Evolutionary conservation across 1,284 basidiomycete species (phyloP), one percentile per base, ranked within the genome.

Genomic region (Trametes sp.): DNA sequence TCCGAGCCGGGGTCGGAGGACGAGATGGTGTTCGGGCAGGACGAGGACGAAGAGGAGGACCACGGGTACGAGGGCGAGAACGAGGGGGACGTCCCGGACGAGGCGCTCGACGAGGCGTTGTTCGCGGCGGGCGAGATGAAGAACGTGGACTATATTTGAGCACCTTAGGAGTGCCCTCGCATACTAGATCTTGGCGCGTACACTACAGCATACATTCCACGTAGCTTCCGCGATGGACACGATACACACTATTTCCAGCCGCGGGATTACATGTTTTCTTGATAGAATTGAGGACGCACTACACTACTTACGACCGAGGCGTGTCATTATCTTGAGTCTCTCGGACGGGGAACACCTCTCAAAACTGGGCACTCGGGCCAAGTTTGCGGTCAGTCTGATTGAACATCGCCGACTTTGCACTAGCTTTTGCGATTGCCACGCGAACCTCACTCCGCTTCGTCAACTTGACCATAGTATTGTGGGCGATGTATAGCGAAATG

Each of bases 81-180:
- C 54, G 76, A 75, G 54, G 82, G 82, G 50, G 84, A 84, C 60
- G 83, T 81, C 38, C 84, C 81, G 24, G 87, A 89, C 66, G 84
- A 87, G 62, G 84, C 83, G 21, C 90, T 94, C 71, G 91, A 93
- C 72, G 92, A 95, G 69, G 92, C 94, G 74, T 78, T 95, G 62
- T 78, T 92, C 50, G 92, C 90, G 44, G 85, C 90, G 14, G 92
- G 89, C 19, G 92, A 94, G 81, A 94, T 95, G 93, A 85, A 87
- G 78, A 89, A 89, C 71, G 90, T 94, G 26, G 91, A 92, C 24
- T 94, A 92, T 76, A 76, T 89, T 73, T 90, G 57, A 57, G 16
- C 33, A 24, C 45, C 8, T 45, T 45, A 7, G 21, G 8, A 1
- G 10, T 26, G 42, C 24, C 24, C 21, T 14, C 24, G 13, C 11